Evolutionary conservation across 805 yeast genomes (phyloP).

Genomic region (Zygoascus tannicola): DNA sequence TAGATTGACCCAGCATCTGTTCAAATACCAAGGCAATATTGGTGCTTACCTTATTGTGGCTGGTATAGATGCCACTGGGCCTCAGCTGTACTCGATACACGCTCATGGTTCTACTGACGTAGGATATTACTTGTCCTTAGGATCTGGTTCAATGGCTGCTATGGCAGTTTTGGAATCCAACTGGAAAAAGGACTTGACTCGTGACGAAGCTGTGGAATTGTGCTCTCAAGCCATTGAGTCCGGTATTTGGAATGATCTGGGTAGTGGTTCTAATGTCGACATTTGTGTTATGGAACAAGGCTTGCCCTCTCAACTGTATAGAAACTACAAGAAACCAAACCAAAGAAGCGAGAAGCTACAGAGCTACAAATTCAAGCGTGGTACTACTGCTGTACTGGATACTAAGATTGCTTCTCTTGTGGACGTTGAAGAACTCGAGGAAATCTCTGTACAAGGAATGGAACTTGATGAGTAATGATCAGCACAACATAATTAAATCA

Average conservation of each 20-base stretch:
- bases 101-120: slow-evolving; percentile 98
- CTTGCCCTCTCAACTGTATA: slow-evolving; percentile 58
- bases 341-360: slow-evolving; percentile 72
- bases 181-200: slow-evolving; percentile 71
- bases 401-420: slow-evolving; percentile 56
- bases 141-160: slow-evolving; percentile 96
- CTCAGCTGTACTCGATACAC: slow-evolving; percentile 84
- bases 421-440: slow-evolving; percentile 53
- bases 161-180: slow-evolving; percentile 92
- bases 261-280: slow-evolving; percentile 97
- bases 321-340: slow-evolving; percentile 90
- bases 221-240: slow-evolving; percentile 92
- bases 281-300: slow-evolving; percentile 94
- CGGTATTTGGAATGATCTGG: slow-evolving; percentile 98
- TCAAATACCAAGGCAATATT: slow-evolving; percentile 93
- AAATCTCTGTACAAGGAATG: slow-evolving; percentile 35
- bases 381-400: slow-evolving; percentile 83
- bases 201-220: slow-evolving; percentile 83
- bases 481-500: neutral
- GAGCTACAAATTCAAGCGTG: slow-evolving; percentile 79
- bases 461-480: slow-evolving; percentile 29
- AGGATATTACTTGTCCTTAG: slow-evolving; percentile 85
- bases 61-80: slow-evolving; percentile 94
- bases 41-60: slow-evolving; percentile 99
- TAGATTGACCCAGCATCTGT: slow-evolving; percentile 87